Conservation (phyloP, 352 stramenopile genomes). For the Aphanomyces stellatus region DNA sequence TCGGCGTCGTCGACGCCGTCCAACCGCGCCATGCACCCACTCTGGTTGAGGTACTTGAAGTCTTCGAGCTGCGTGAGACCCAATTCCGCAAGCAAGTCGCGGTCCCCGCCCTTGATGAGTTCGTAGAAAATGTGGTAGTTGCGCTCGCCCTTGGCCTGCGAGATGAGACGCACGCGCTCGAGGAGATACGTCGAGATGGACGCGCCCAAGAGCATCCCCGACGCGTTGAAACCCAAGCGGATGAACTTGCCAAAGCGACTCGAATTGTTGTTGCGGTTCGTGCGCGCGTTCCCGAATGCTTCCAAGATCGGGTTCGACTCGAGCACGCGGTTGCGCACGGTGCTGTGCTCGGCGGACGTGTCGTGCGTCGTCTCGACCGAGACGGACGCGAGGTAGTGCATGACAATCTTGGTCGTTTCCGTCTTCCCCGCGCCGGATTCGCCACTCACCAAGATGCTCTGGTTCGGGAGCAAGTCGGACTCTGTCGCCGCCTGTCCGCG, state of each 20-base stretch:
- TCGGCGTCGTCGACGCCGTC: conserved; percentile 72
- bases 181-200: conserved; percentile 91
- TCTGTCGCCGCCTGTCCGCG: conserved; percentile 36
- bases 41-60: conserved; percentile 84
- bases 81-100: conserved; percentile 40
- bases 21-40: conserved; percentile 54
- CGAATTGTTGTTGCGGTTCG: conserved; percentile 96
- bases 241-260: conserved; percentile 96
- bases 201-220: conserved; percentile 69
- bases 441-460: conserved; percentile 95
- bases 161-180: conserved; percentile 92
- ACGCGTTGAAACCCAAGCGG: conserved; percentile 82
- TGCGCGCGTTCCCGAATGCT: conserved; percentile 92
- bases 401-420: conserved; percentile 96
- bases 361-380: conserved; percentile 31
- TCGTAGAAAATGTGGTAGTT: conserved; percentile 99
- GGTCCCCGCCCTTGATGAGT: conserved; percentile 70
- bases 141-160: conserved; percentile 88
- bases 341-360: conserved; percentile 18
- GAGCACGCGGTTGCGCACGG: conserved; percentile 59
- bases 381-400: conserved; percentile 91
- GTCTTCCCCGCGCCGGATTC: conserved; percentile 95
- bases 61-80: conserved; percentile 34
- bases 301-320: conserved; percentile 95
- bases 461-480: conserved; percentile 28